Evolutionary conservation across 495 filamentous ascomycete genomes (phyloP).

Genomic region (Penicillium malachiteum): DNA sequence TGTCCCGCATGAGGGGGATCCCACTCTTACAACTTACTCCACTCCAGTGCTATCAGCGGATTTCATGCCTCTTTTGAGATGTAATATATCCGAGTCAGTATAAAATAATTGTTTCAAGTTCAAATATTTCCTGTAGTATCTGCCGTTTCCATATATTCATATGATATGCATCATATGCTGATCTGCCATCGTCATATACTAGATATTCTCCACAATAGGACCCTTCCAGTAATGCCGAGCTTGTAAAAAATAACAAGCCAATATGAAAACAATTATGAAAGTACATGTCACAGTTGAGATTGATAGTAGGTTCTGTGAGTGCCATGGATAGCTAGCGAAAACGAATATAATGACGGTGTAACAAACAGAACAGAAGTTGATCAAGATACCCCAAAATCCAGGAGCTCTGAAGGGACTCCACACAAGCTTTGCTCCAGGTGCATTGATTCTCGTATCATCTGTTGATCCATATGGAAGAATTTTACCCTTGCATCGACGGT

Average conservation of each 20-base stretch:
- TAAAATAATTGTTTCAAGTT: too few species aligned
- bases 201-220: too few species aligned
- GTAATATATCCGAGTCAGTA: too few species aligned
- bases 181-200: too few species aligned
- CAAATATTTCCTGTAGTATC: too few species aligned
- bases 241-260: background rate
- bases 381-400: constrained; percentile 27
- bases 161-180: too few species aligned
- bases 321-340: background rate
- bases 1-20: constrained; percentile 30
- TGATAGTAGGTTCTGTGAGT: too few species aligned
- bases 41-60: constrained; percentile 2
- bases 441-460: constrained; percentile 21
- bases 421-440: constrained; percentile 32
- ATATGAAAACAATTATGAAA: background rate
- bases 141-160: too few species aligned
- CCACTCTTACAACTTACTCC: too few species aligned
- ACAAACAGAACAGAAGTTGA: constrained; percentile 35
- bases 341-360: constrained; percentile 21
- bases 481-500: constrained; percentile 29
- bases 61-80: background rate
- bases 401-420: constrained; percentile 39
- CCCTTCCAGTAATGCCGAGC: too few species aligned
- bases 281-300: too few species aligned
- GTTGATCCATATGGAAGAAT: constrained; percentile 16